Percentiles rank a stretch among this genome's conserved stretches.
Conservation (phyloP, 345 rosid genomes). For the Arabis hirsuta region DNA sequence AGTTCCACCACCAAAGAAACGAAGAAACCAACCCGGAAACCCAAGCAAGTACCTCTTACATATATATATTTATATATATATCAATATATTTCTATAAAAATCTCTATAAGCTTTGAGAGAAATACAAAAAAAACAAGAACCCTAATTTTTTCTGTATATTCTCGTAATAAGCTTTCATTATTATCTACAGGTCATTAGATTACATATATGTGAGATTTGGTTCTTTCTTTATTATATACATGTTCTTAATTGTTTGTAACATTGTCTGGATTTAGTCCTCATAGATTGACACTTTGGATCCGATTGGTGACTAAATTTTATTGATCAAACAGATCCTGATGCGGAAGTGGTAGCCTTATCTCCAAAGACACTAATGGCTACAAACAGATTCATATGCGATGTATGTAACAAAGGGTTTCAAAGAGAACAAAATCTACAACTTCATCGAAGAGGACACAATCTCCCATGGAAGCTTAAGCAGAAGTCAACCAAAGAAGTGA, state of each 20-base stretch:
- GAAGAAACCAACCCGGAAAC: constrained; percentile 80
- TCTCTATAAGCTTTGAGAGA: constrained; percentile 13
- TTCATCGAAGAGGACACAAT: constrained; percentile 88
- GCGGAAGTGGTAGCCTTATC: constrained; percentile 89
- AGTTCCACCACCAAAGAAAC: constrained; percentile 63
- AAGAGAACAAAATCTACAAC: constrained; percentile 86
- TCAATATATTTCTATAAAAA: neutral
- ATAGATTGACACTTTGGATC: constrained; percentile 11
- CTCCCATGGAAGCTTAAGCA: constrained; percentile 88
- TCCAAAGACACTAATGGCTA: constrained; percentile 87
- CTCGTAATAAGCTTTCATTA: constrained; percentile 17
- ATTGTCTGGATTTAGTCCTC: constrained; percentile 1
- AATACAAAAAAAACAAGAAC: constrained; percentile 8
- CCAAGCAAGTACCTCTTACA: constrained; percentile 67
- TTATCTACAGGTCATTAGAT: neutral
- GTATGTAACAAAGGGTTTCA: constrained; percentile 91
- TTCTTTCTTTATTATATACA: neutral
- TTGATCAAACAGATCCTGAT: constrained; percentile 68
- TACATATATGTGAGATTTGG: neutral
- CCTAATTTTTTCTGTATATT: constrained; percentile 1
- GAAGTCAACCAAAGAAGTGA: constrained; percentile 79
- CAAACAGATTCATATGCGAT: constrained; percentile 87
- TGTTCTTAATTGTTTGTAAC: constrained; percentile 5
- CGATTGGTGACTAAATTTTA: neutral
- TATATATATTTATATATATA: constrained; percentile 6